Evolutionary conservation across 441 rosid genomes (phyloP), one percentile per base, ranked within the genome.

Genomic region (Breynia disticha): DNA sequence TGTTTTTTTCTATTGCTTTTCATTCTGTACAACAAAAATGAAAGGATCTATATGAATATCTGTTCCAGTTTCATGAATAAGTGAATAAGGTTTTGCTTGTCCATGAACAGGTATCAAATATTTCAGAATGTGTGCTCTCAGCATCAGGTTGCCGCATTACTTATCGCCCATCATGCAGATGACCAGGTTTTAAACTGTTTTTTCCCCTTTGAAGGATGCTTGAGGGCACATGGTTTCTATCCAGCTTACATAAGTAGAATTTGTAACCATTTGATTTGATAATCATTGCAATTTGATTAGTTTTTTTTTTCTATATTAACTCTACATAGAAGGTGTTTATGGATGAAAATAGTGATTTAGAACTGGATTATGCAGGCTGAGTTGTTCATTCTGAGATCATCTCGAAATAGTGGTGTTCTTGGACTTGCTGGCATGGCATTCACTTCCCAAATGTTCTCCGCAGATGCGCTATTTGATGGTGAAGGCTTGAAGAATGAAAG

Each of bases 391-490:
- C 85, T 88, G 47, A 74, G 98, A 75, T 63, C 86, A 70, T 93
- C 98, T 56, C 95, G 98, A 35, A 74, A 75, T 72, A 88, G 96
- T 16, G 93, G 97, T 10, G 87, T 93, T 60, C 96, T 93, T 67
- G 98, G 96, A 28, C 96, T 93, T 65, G 91, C 95, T 46, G 95
- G 96, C 57, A 93, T 82, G 78, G 82, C 97, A 52, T 79, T 84
- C 66, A 64, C 79, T 66, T 88, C 90, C 12, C 85, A 86, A 72
- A 62, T 86, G 55, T 86, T 79, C 78, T 60, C 79, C 20, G 44
- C 63, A 10, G 46, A 57, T 38, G 7, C 61, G 22, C 70, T 74
- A 68, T 64, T 66, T 49, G 62, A 56, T 46, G 38, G 46, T 41
- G 57, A 66, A 67, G 72, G 46, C 60, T 65, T 69, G 54, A 68